Percentiles rank a stretch among this genome's conserved stretches.
Evolutionary conservation across 768 basidiomycete species (phyloP).

Genomic region (Steccherinum ochraceum): DNA sequence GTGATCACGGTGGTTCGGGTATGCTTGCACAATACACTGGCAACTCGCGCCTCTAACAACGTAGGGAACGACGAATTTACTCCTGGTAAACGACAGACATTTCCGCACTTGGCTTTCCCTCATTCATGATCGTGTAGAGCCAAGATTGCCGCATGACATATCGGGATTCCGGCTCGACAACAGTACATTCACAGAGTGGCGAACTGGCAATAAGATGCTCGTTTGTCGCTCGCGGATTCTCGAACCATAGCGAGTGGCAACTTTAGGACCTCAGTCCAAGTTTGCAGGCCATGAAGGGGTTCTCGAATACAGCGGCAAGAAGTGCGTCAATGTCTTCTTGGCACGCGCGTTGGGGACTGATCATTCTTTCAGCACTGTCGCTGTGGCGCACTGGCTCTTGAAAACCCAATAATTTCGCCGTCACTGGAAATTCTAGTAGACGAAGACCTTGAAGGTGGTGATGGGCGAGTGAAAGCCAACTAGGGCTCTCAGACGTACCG

Average conservation of each 20-base stretch:
- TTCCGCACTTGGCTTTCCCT: background rate
- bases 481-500: background rate
- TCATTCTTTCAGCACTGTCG: constrained; percentile 23
- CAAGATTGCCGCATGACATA: constrained; percentile 75
- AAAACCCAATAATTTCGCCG: too few species aligned
- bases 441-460: too few species aligned
- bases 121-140: constrained; percentile 21
- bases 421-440: too few species aligned
- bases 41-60: constrained; percentile 48
- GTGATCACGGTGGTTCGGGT: constrained; percentile 76
- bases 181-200: constrained; percentile 40
- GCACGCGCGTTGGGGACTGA: too few species aligned
- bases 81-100: constrained; percentile 33
- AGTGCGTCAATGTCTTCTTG: constrained; percentile 45
- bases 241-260: constrained; percentile 45
- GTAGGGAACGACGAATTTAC: constrained; percentile 68
- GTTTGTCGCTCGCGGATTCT: constrained; percentile 31
- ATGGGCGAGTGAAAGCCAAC: too few species aligned
- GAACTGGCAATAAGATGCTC: constrained; percentile 2
- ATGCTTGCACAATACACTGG: too few species aligned
- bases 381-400: constrained; percentile 68
- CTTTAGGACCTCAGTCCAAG: constrained; percentile 54
- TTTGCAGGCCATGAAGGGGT: constrained; percentile 86
- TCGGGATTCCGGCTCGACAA: constrained; percentile 66
- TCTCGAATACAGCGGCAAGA: constrained; percentile 61